Evolutionary conservation across 441 rosid genomes (phyloP), one percentile per base, ranked within the genome.

Genomic region (Hura crepitans): DNA sequence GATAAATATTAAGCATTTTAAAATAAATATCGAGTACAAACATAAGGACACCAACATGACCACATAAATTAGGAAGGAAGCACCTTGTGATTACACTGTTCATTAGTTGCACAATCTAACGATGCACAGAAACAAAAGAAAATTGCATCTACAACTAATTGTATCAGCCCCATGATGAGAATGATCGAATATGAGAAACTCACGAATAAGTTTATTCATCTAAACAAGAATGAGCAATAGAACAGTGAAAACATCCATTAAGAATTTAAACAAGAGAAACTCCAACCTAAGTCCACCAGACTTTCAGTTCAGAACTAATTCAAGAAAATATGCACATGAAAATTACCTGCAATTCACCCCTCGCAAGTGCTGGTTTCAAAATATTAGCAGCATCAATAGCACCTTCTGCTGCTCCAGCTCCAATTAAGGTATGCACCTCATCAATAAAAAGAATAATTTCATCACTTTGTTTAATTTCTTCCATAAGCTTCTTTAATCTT

Each of bases 351-450:
- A 86, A 65, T 74, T 86, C 91, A 65, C 89, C 89, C 72, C 87
- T 81, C 0, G 87, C 86, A 66, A 85, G 88, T 43, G 87, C 85
- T 42, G 87, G 89, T 66, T 85, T 86, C 73, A 86, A 72, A 66
- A 85, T 85, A 51, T 83, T 83, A 15, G 90, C 88, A 39, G 90
- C 88, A 77, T 84, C 88, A 65, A 82, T 76, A 4, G 84, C 85
- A 46, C 79, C 78, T 62, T 79, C 85, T 20, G 77, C 85, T 45
- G 83, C 84, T 2, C 87, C 90, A 4, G 87, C 85, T 59, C 85
- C 87, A 47, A 85, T 83, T 13, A 86, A 69, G 10, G 85, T 85
- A 58, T 86, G 91, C 71, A 86, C 80, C 74, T 85, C 87, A 69
- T 86, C 91, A 53, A 86, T 85, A 55, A 85, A 86, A n/a, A 85